Base-by-base conservation (phyloP, 805 yeast genomes). In the Cyberlindnera lachancei region DNA sequence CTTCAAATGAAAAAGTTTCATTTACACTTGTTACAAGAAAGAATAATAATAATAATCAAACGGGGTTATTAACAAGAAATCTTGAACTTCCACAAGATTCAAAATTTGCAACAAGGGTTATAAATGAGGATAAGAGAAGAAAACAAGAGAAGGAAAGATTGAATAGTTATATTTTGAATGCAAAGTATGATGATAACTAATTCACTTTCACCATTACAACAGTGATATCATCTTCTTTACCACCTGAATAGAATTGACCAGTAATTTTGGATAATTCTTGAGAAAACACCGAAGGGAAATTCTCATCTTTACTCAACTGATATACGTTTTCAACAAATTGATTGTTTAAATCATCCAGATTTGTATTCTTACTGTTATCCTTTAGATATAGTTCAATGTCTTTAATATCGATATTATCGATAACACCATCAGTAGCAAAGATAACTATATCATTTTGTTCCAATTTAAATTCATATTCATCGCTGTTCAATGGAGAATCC, bases 141-240 rank as follows among this genome's bases (percentile, higher is more conserved):
- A 62, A 62, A 39, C 59, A 61, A 25, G 80, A 79, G 52, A 67
- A 73, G 33, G 73, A 73, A 39, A 61, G 66, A 44, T 70, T 81
- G 35, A 73, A 75, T 53, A 63, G 64, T 24, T 64, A 74, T 36
- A 81, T 79, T 16, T 46, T 70, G 31, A 56, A 55, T 33, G 40
- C 56, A 15, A 48, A 53, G 6, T 62, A 48, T 38, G 63, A 59
- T 17, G 32, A 30, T n/a, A 7, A 14, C 30, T 18, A 47, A 29
- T 33, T 19, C 25, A 37, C 46, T 48, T 73, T 70, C 27, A 86
- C 76, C 48, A 84, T 67, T 2, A 88, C 80, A 13, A 81, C 73
- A 1, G 97, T 86, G 23, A 92, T 81, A 57, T 90, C 98, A 59
- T 90, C 98, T 28, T 87, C 94, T 60, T 90, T 90, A 11, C 98